These are phyloP conservation scores for Tephrocybe sp. DNA, from an alignment of 768 basidiomycete genomes.

Conservation along the genomic window DNA sequence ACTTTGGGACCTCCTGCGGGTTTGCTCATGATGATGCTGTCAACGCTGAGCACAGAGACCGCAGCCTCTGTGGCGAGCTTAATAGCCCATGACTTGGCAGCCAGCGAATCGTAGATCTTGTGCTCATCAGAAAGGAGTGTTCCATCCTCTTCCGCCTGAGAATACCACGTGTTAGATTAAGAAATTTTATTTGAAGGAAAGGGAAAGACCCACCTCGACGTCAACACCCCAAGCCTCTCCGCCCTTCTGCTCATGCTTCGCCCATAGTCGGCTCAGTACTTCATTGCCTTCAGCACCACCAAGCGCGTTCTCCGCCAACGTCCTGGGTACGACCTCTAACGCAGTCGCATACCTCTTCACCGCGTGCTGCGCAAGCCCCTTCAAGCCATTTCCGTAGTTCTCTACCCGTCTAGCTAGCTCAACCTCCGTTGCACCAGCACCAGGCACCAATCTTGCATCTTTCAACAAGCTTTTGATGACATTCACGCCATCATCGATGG, in stretches of 20 bases:
- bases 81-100: slow-evolving; percentile 88
- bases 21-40: slow-evolving; percentile 97
- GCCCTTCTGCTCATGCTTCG: slow-evolving; percentile 78
- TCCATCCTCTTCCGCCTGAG: slow-evolving; percentile 74
- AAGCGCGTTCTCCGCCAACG: slow-evolving; percentile 92
- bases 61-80: slow-evolving; percentile 90
- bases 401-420: slow-evolving; percentile 88
- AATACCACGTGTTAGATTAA: slow-evolving; percentile 1
- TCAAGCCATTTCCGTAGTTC: slow-evolving; percentile 80
- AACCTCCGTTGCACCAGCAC: slow-evolving; percentile 91
- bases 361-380: slow-evolving; percentile 90
- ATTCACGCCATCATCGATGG: slow-evolving; percentile 95
- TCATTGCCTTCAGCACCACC: slow-evolving; percentile 92
- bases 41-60: slow-evolving; percentile 86
- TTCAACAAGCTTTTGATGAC: slow-evolving; percentile 92
- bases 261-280: slow-evolving; percentile 84
- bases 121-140: slow-evolving; percentile 60
- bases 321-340: slow-evolving; percentile 89
- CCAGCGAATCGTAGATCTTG: slow-evolving; percentile 84
- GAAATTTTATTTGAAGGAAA: background rate
- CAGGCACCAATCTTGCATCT: slow-evolving; percentile 86
- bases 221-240: slow-evolving; percentile 84
- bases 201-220: slow-evolving; percentile 60
- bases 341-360: slow-evolving; percentile 88
- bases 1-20: slow-evolving; percentile 88